Percentiles rank a stretch among this genome's conserved stretches.
phyloP scores from a whole-genome alignment of 352 stramenopile species.

The Phytophthora sp. region DNA sequence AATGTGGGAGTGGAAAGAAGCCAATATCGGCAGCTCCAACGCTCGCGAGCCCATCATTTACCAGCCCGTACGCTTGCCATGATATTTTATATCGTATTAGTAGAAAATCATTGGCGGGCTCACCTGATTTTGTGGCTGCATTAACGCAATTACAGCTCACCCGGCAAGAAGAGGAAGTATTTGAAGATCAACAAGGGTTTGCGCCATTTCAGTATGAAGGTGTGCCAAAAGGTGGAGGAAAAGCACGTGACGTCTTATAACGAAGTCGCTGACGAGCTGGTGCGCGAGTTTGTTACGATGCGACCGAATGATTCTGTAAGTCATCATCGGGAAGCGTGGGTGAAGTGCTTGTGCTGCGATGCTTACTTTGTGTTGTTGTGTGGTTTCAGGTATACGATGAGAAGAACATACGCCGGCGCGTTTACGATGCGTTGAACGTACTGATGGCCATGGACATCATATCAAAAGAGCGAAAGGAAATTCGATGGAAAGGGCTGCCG shows the following conservation, averaged over 20 bases:
- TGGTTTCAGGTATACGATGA: slow-evolving; percentile 86
- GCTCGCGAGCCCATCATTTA: slow-evolving; percentile 54
- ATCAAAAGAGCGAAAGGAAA: slow-evolving; percentile 96
- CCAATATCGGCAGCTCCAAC: slow-evolving; percentile 3
- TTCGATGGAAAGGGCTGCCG: slow-evolving; percentile 84
- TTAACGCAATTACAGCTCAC: slow-evolving; percentile 38
- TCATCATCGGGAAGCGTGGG: slow-evolving; percentile 8
- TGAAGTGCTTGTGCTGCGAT: background rate
- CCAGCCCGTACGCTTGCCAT: slow-evolving; percentile 57
- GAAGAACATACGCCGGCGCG: slow-evolving; percentile 96
- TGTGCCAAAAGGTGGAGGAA: slow-evolving; percentile 97
- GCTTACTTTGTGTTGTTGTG: background rate
- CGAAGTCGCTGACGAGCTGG: slow-evolving; percentile 94
- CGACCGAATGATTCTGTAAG: slow-evolving; percentile 74
- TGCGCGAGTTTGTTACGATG: slow-evolving; percentile 90
- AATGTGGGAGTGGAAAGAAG: slow-evolving; percentile 26
- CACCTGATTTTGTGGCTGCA: slow-evolving; percentile 15
- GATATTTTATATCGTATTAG: background rate
- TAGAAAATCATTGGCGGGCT: background rate
- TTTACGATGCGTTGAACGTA: slow-evolving; percentile 98
- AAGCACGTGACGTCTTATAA: slow-evolving; percentile 96
- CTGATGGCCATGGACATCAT: slow-evolving; percentile 99
- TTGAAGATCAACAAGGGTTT: slow-evolving; percentile 92
- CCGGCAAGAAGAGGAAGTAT: slow-evolving; percentile 81
- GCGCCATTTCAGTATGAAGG: slow-evolving; percentile 96